Percentiles rank a stretch among this genome's conserved stretches.
Evolutionary conservation across 139 green algal species (phyloP).

Genomic region (Chlamydomonas sphaeroides): DNA sequence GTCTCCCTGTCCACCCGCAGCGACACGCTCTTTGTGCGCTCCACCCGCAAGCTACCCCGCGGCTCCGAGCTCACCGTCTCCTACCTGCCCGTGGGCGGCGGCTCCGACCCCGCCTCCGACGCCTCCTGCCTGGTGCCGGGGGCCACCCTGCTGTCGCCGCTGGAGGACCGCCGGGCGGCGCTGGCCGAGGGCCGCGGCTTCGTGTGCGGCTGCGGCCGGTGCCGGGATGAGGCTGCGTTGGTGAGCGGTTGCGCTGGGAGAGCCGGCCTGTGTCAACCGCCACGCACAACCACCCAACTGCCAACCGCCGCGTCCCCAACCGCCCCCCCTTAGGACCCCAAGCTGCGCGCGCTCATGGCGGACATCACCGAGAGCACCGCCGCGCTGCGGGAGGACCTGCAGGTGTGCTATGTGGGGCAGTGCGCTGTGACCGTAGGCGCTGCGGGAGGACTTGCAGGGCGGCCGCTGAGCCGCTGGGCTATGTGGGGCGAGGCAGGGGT

Average conservation of each 20-base stretch:
- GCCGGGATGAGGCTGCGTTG: constrained; percentile 11
- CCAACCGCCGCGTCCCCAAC: no score
- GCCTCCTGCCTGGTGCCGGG: no score
- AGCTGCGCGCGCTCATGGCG: constrained; percentile 45
- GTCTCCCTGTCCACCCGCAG: no score
- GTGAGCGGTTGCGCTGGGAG: not conserved
- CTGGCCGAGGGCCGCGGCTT: constrained; percentile 18
- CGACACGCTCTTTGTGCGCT: constrained; percentile 7
- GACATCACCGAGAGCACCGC: constrained; percentile 28
- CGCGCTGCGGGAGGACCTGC: constrained; percentile 12
- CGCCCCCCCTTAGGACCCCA: constrained; percentile 44
- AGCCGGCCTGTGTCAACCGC: no score
- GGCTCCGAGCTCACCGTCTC: constrained; percentile 24
- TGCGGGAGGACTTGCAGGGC: no score
- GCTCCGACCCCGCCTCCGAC: not conserved
- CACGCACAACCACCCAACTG: no score
- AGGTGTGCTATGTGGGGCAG: not conserved
- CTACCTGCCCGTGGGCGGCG: constrained; percentile 36
- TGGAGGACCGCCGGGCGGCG: constrained; percentile 14
- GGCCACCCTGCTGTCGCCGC: constrained; percentile 32
- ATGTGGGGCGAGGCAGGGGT: no score
- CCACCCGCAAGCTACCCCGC: constrained; percentile 15
- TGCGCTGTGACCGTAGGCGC: no score
- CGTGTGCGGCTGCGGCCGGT: constrained; percentile 42
- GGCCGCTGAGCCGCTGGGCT: no score